A percentile compares a stretch with the other conserved stretches of the same genome.
Evolutionary conservation across 805 yeast genomes (phyloP).

Genomic region (Deakozyma indianensis): DNA sequence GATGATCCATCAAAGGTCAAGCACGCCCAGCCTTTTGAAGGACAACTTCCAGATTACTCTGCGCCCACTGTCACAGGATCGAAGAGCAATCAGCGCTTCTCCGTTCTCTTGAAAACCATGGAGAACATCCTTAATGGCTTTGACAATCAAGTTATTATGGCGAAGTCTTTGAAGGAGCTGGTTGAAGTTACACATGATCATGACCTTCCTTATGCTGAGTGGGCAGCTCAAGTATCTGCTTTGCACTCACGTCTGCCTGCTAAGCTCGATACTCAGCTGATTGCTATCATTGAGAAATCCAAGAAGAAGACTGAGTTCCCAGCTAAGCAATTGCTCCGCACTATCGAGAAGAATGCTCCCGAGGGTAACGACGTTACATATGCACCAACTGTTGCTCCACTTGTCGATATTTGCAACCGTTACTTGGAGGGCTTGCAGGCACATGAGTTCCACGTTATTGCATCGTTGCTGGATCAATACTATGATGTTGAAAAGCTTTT

Average conservation of each 20-base stretch:
- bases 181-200: constrained; percentile 62
- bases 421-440: constrained; percentile 65
- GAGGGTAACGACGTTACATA: constrained; percentile 34
- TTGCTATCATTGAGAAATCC: constrained; percentile 51
- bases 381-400: constrained; percentile 52
- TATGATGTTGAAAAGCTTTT: constrained; percentile 66
- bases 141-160: constrained; percentile 92
- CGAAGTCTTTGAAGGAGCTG: constrained; percentile 59
- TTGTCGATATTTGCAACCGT: constrained; percentile 51
- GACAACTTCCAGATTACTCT: constrained; percentile 82
- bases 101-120: constrained; percentile 42
- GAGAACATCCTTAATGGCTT: constrained; percentile 76
- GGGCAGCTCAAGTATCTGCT: constrained; percentile 77
- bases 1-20: constrained; percentile 97
- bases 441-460: constrained; percentile 71
- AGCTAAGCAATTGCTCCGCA: constrained; percentile 64
- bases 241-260: constrained; percentile 80
- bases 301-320: constrained; percentile 78
- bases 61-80: constrained; percentile 70
- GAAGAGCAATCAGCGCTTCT: constrained; percentile 67
- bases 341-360: constrained; percentile 52
- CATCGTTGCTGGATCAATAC: constrained; percentile 55
- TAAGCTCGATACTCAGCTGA: constrained; percentile 55
- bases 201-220: constrained; percentile 83
- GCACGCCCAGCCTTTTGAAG: constrained; percentile 91